Evolutionary conservation across 192 early-diverging fungal genomes (phyloP), one percentile per base, ranked within the genome.

Genomic region (Rhizoclosmatium sp.): DNA sequence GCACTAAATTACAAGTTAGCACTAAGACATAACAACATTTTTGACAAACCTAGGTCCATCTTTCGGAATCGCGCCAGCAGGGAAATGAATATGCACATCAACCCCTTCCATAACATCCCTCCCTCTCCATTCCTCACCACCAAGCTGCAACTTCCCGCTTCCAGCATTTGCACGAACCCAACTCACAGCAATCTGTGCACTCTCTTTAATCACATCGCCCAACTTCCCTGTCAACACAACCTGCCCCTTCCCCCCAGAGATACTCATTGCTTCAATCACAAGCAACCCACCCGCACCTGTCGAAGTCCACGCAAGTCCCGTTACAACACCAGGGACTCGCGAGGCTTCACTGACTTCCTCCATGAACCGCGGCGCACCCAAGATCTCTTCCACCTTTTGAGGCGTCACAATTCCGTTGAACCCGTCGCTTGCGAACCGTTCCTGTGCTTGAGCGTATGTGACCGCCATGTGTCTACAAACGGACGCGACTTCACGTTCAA

Each of bases 1-100:
- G 89, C 89, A 74, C 83, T 87, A 56, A 47, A 81, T 54, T 31
- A 71, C 48, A 2, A 56, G 45, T 47, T 44, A 47, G 10, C 51
- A 71, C 31, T 54, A 16, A 71, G n/a, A 47, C 21, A 71, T 49
- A 21, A 7, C 4, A 7, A 14, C 31, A 31, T 31, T 31, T 31
- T 31, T 31, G 31, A 31, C 46, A 69, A 3, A 49, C 69, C 92
- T 82, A n/a, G 87, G 94, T 0, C 95, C 95, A 85, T 96, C 95
- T 82, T 96, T 96, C 19, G 92, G 91, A 4, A 89, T 89, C 5
- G 92, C 89, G 51, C 95, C 95, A 7, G 89, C 87, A 1, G 95
- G 95, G 70, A 96, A 86, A 76, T 96, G 95, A n/a, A 96, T 91
- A 81, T 96, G 95, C n/a, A 96, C 82, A 86, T 94, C 94, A 19